Base-by-base conservation (phyloP, 768 basidiomycete genomes). In the Serpula lacrymans region DNA sequence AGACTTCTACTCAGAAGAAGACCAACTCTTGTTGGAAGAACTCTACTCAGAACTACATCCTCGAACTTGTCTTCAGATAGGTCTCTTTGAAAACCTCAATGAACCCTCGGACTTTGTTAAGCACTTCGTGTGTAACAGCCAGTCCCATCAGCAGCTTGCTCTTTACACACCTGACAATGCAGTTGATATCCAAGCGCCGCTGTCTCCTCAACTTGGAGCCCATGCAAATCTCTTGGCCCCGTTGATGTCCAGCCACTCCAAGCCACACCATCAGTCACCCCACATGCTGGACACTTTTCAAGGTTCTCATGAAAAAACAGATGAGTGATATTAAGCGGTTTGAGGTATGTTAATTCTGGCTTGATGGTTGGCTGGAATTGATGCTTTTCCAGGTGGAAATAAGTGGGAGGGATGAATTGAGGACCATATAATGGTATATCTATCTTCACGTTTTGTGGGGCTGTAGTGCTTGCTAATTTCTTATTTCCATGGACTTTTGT, bases 371-470 rank as follows among this genome's bases (percentile, higher is more conserved):
- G 30, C 1, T 43, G 13, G 5, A 18, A 23, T 24, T 18, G 26
- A 23, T 37, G 45, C 32, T 47, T 51, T 7, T 46, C 29, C 5
- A 34, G 4, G 14, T 50, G 46, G 17, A 46, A 21, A 39, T 51
- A 49, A 0, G 34, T 37, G 1, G 50, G 55, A 13, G 57, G 51
- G 3, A 55, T 8, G 33, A 57, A 59, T 3, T 29, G 41, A 4
- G 57, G 57, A 6, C 57, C 50, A 5, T 51, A 39, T 23, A 57
- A 24, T 5, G 53, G 55, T 12, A 53, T 42, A 5, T 36, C 27
- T 10, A 18, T n/a, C 4, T 14, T 20, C 24, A 49, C 43, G 22
- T 41, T 25, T 11, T 2, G 12, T 6, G 35, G 21, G 28, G 35
- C 9, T 39, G 37, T n/a, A n/a, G n/a, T n/a, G n/a, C n/a, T n/a